These are phyloP conservation scores for Yamadazyma insecticola DNA, from an alignment of 805 yeast species.

Conservation along the genomic window DNA sequence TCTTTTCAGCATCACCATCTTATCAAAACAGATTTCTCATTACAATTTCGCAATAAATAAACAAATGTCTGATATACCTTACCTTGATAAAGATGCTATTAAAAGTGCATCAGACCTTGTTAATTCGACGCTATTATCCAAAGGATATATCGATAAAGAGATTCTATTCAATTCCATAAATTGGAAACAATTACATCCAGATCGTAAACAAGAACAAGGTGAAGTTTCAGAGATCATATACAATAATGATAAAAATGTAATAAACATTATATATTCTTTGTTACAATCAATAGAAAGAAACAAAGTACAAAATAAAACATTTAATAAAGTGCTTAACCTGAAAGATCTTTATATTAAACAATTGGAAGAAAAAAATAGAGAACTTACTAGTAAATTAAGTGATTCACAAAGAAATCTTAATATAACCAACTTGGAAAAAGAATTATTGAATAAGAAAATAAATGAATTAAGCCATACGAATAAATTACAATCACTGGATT, in stretches of 20 bases:
- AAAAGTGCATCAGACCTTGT: slow-evolving; percentile 32
- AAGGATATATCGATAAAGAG: slow-evolving; percentile 30
- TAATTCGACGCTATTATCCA: slow-evolving; percentile 28
- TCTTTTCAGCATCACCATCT: too few relatives aligned
- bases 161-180: slow-evolving; percentile 31
- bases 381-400: slow-evolving; percentile 16
- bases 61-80: slow-evolving; percentile 7
- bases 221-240: slow-evolving; percentile 22
- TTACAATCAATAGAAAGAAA: slow-evolving; percentile 28
- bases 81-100: slow-evolving; percentile 26
- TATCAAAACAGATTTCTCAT: too few relatives aligned
- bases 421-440: slow-evolving; percentile 8
- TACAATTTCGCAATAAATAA: too few relatives aligned
- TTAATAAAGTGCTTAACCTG: slow-evolving; percentile 22
- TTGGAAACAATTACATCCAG: slow-evolving; percentile 29
- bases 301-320: slow-evolving; percentile 25
- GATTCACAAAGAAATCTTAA: slow-evolving; percentile 15
- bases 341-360: slow-evolving; percentile 25
- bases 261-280: slow-evolving; percentile 34
- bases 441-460: slow-evolving; percentile 15
- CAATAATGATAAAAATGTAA: slow-evolving; percentile 32
- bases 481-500: slow-evolving; percentile 24
- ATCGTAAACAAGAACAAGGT: slow-evolving; percentile 22
- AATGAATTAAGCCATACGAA: slow-evolving; percentile 16
- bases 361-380: slow-evolving; percentile 17